Conservation (phyloP, 139 green algal species). For the Closterium sp. region DNA sequence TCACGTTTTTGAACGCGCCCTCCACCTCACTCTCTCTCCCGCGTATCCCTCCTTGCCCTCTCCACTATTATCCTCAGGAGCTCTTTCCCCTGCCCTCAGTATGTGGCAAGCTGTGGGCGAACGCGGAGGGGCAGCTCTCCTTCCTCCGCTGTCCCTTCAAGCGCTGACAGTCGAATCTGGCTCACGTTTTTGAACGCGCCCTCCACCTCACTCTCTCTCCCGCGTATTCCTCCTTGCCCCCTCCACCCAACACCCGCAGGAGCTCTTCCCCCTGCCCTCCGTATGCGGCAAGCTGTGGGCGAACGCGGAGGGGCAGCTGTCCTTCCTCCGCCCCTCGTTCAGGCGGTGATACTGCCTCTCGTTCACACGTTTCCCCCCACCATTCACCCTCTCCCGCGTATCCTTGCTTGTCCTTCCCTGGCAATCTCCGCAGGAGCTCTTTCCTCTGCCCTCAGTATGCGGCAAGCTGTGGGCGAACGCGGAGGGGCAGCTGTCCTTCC, state of each 20-base stretch:
- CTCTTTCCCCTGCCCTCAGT: constrained; percentile 74
- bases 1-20: too few species aligned
- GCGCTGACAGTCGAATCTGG: too few species aligned
- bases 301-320: constrained; percentile 79
- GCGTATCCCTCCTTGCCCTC: too few species aligned
- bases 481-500: constrained; percentile 78
- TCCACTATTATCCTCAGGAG: constrained; percentile 41
- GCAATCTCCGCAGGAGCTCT: constrained; percentile 51
- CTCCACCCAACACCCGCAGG: constrained; percentile 13
- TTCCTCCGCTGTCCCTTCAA: too few species aligned
- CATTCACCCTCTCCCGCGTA: too few species aligned
- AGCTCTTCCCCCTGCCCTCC: constrained; percentile 71
- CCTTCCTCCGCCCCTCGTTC: constrained; percentile 76
- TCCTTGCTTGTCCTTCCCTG: too few species aligned
- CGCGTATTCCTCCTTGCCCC: too few species aligned
- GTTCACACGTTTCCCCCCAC: too few species aligned
- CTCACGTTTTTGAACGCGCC: too few species aligned
- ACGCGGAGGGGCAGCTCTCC: constrained; percentile 77
- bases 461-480: constrained; percentile 75
- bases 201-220: too few species aligned
- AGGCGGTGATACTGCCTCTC: too few species aligned
- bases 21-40: too few species aligned
- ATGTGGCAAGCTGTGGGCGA: constrained; percentile 72
- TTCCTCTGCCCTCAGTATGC: constrained; percentile 73
- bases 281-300: constrained; percentile 73